Evolutionary conservation across 148 eudicot species (phyloP).

Genomic region (Pharnaceum exiguum): DNA sequence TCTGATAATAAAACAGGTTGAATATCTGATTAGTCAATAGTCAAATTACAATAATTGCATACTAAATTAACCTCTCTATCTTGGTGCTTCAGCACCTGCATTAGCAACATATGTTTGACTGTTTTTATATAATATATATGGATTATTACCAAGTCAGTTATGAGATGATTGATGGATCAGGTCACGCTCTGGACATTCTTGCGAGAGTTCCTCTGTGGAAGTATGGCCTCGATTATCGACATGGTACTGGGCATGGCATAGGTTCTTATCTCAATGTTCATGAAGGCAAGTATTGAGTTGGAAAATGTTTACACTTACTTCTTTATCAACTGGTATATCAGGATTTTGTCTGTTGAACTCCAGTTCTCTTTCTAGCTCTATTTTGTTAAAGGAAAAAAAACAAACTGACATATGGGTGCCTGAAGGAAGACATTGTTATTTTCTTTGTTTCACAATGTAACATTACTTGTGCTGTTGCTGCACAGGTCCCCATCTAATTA

Average conservation of each 20-base stretch:
- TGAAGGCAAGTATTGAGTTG: slow-evolving; percentile 60
- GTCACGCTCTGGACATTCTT: slow-evolving; percentile 80
- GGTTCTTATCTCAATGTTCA: slow-evolving; percentile 92
- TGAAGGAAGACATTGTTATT: not conserved
- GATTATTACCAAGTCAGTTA: too few species aligned
- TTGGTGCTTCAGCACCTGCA: too few species aligned
- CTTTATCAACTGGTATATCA: not conserved
- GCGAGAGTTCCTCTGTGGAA: slow-evolving; percentile 94
- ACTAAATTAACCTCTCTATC: too few species aligned
- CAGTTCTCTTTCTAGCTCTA: too few species aligned
- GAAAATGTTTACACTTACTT: not conserved
- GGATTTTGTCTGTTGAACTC: too few species aligned
- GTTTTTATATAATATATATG: too few species aligned
- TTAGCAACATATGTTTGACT: too few species aligned
- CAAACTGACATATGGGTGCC: too few species aligned
- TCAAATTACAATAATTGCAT: too few species aligned
- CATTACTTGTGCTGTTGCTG: slow-evolving; percentile 10
- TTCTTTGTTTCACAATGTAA: not conserved
- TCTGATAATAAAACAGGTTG: not conserved
- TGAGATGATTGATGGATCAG: slow-evolving; percentile 25
- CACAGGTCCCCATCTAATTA: slow-evolving; percentile 79
- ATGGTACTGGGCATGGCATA: slow-evolving; percentile 96
- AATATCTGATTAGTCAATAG: not conserved
- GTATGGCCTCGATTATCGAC: slow-evolving; percentile 93
- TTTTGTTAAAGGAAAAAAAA: too few species aligned